Base-by-base conservation (phyloP, 202 grass and related monocot species). In the Tripidium arundinaceum region DNA sequence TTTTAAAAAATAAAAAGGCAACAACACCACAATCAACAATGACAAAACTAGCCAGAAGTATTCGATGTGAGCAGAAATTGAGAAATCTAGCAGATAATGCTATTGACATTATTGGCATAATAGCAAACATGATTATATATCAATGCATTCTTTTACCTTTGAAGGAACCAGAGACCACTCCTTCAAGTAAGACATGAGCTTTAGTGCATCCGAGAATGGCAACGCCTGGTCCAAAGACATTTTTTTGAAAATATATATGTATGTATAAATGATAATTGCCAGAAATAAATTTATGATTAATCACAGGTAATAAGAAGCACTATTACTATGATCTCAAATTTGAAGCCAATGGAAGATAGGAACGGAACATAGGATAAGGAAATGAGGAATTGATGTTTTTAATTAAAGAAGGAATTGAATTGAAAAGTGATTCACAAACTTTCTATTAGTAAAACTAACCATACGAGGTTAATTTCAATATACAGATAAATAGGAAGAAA, bases 111-210 rank as follows among this genome's bases (percentile, higher is more conserved):
- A 70, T 70, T 16, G 5, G 26, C 69, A 69, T 62, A 43, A 65
- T 16, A 57, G 28, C 47, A 79, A 75, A 82, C 8, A 24, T 2
- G 16, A 76, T 54, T 24, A 62, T 19, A 58, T n/a, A 62, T 79
- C 39, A 16, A 80, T 60, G 33, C 13, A 80, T 78, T 0, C 0
- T 55, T 80, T 43, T 89, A 90, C 95, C 95, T 98, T 94, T 55
- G 87, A 86, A 77, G 88, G 84, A 84, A 94, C 83, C 54, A 79
- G 77, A 60, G 86, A 87, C 95, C 92, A 98, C 83, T 94, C 86
- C 72, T 93, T 94, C 72, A 98, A 86, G 84, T 93, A 94, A 86
- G 90, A 87, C 86, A 98, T 93, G 77, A 98, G 88, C 82, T 98
- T 98, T 69, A 94, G 80, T 62, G 92, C 86, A 77, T 98, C 95